Conservation (phyloP, 768 basidiomycete genomes). For the Galerina sulciceps region DNA sequence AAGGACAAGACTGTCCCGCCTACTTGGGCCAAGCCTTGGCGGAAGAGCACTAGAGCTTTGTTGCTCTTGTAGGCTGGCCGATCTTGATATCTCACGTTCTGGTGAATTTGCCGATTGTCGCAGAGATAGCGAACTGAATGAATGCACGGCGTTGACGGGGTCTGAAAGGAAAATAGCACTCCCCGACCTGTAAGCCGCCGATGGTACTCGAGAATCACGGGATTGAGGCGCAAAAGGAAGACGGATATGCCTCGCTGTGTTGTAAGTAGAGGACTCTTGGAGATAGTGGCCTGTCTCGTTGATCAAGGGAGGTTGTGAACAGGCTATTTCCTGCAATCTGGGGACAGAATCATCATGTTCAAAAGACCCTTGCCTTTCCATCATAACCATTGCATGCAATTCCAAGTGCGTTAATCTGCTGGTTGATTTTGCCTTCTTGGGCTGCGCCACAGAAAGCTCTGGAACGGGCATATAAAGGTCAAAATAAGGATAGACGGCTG, state of each 20-base stretch:
- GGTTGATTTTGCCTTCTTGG: conserved; percentile 9
- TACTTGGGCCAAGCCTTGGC: conserved; percentile 13
- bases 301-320: conserved; percentile 6
- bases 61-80: neutral
- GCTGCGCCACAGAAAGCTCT: neutral
- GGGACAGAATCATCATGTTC: conserved; percentile 5
- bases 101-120: too few relatives aligned
- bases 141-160: neutral
- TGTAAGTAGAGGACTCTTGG: conserved; percentile 1
- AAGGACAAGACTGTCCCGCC: conserved; percentile 40
- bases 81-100: neutral
- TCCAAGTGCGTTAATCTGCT: conserved; percentile 37
- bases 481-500: conserved; percentile 23
- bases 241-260: neutral
- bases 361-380: conserved; percentile 28
- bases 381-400: conserved; percentile 41
- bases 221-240: neutral
- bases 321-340: neutral
- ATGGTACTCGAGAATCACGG: conserved; percentile 1
- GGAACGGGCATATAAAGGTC: conserved; percentile 22
- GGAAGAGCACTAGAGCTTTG: conserved; percentile 2
- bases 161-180: neutral
- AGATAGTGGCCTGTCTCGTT: neutral
- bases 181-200: neutral
- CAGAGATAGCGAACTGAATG: neutral